Base-by-base conservation (phyloP, 768 basidiomycete species). In the Rhizopogon vesiculosus region DNA sequence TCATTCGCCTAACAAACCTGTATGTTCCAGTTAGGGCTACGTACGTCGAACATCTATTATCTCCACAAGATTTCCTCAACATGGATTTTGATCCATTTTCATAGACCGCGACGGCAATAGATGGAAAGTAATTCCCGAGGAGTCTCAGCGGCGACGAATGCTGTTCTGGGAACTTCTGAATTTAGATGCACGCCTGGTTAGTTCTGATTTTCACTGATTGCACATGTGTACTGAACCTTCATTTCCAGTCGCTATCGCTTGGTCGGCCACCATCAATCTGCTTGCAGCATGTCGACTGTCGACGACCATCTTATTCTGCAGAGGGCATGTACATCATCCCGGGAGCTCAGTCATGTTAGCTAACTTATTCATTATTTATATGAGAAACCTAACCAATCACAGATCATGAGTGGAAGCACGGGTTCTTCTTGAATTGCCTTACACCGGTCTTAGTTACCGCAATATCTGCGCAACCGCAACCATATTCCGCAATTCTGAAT, bases 151-250 rank as follows among this genome's bases (percentile, higher is more conserved):
- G 60, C 83, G 86, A 45, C 75, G 83, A 45, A 79, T 82, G 49
- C 77, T 89, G 44, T 85, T 88, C 65, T 89, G 87, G 87, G 86
- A 88, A 67, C 72, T 89, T 60, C 75, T 88, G 52, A 84, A 85
- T 65, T 71, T 88, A 67, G 87, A 89, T 62, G 71, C 74, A 46
- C 84, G 85, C 56, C 75, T 86, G 42, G 85, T 88, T 78, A 74
- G 86, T 60, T 57, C 48, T 29, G 35, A 52, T 25, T 38, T 61
- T 35, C 22, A 3, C 10, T 56, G 51, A 58, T 51, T 61, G 35
- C 15, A 10, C 9, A 49, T 57, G 7, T 5, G 33, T 43, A n/a
- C 51, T 52, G 60, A 56, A 62, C 58, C 49, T 51, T 38, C 44
- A 39, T 35, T 39, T 10, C 41, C 60, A 89, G 87, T 83, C 83